Conservation (phyloP, 148 eudicot species). For the Fagopyrum esculentum region DNA sequence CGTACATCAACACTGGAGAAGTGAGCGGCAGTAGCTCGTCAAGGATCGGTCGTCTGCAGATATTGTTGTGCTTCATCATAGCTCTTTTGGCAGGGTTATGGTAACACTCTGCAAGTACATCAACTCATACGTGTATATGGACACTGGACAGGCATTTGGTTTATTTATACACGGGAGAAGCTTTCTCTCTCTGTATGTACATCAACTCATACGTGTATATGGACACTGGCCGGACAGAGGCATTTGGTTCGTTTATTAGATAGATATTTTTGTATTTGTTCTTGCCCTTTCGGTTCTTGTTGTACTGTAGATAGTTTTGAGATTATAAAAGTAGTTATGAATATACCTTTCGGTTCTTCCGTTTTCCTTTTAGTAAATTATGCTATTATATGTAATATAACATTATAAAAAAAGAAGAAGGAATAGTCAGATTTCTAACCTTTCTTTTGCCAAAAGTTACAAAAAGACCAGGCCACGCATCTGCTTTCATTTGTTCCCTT, state of each 20-base stretch:
- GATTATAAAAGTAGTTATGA: too few relatives aligned
- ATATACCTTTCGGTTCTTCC: too few relatives aligned
- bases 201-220: constrained; percentile 2
- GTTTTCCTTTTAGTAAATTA: too few relatives aligned
- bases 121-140: constrained; percentile 2
- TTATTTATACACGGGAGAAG: background rate
- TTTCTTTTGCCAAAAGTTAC: too few relatives aligned
- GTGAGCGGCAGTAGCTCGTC: constrained; percentile 35
- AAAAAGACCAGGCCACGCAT: too few relatives aligned
- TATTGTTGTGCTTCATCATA: background rate
- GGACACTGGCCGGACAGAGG: background rate
- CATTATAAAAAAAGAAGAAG: too few relatives aligned
- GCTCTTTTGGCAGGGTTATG: background rate
- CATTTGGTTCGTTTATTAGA: background rate
- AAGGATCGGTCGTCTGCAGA: background rate
- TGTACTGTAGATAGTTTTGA: background rate
- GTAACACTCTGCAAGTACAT: background rate
- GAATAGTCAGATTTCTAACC: too few relatives aligned
- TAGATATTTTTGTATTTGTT: background rate
- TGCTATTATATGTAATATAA: too few relatives aligned
- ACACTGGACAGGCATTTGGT: background rate
- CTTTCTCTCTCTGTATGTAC: background rate
- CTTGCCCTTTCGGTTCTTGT: background rate
- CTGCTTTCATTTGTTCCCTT: too few relatives aligned
- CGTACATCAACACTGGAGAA: constrained; percentile 65